Base-by-base conservation (phyloP, 2,329 filamentous ascomycete genomes). In the Colletotrichum brevisporum region DNA sequence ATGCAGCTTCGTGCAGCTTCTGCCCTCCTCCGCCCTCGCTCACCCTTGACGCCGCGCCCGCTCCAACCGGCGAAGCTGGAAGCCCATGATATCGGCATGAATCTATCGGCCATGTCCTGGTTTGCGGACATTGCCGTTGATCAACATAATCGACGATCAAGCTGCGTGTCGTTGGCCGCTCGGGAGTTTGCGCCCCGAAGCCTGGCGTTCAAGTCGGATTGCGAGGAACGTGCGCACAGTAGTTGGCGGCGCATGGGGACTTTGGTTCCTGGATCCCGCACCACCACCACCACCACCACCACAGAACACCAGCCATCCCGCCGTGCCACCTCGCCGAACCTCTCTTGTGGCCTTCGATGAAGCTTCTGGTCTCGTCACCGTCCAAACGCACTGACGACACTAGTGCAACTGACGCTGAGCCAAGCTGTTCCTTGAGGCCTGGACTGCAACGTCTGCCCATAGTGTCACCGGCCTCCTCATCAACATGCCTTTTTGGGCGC, bases 321-420 rank as follows among this genome's bases (percentile, higher is more conserved):
- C 31, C 31, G 10, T 36, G 31, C 10, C 31, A 36, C 9, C 31
- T 36, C 31, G 36, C 48, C 60, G 48, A 64, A 41, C 21, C 65
- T 55, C 59, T 69, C 61, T 54, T 54, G 36, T 24, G 50, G 41
- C 50, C 48, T 65, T 69, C 50, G 54, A 69, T 31, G 24, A 59
- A 54, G 41, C 21, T 65, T 69, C 66, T 55, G 61, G 66, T 31
- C 54, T 65, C 50, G 43, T 50, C 15, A 24, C 27, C 54, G n/a
- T 45, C 60, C 47, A 15, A 15, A 50, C 61, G 53, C 61, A 59
- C 61, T 51, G 48, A 31, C 54, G 55, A 48, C 61, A 50, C 54
- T 51, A 51, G 16, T 6, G n/a, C 54, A 51, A 55, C 31, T 65
- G 61, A 59, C 48, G 45, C 60, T 64, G 21, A 21, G 53, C 27